A percentile compares a stretch with the other conserved stretches of the same genome.
Conservation (phyloP, 1,284 basidiomycete genomes). For the Rhizoctonia solani region DNA sequence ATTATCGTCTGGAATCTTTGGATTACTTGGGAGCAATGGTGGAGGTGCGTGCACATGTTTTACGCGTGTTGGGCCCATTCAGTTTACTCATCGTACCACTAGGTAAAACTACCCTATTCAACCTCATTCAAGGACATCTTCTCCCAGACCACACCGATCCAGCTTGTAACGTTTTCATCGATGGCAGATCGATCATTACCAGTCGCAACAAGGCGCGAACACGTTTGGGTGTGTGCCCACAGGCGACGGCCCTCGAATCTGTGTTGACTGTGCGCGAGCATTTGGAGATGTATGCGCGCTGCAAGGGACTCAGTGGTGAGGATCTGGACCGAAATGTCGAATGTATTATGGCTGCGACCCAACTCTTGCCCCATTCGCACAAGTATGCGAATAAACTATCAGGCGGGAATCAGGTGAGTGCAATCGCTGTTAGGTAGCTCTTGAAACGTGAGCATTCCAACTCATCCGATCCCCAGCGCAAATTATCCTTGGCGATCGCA, state of each 20-base stretch:
- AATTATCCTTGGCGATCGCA: slow-evolving; percentile 76
- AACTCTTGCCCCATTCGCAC: slow-evolving; percentile 23
- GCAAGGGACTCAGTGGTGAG: slow-evolving; percentile 57
- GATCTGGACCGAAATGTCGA: slow-evolving; percentile 62
- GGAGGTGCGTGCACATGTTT: slow-evolving; percentile 51
- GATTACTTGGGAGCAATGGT: slow-evolving; percentile 78
- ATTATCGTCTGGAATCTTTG: slow-evolving; percentile 66
- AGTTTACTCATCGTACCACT: neutral
- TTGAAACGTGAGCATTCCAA: neutral
- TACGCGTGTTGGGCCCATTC: neutral
- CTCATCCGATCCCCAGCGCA: slow-evolving; percentile 49
- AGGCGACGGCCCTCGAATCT: slow-evolving; percentile 79
- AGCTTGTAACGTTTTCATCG: slow-evolving; percentile 63
- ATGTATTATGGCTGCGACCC: slow-evolving; percentile 60
- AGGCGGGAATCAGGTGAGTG: slow-evolving; percentile 69
- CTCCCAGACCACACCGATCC: slow-evolving; percentile 25
- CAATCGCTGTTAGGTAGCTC: neutral
- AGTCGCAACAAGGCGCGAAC: slow-evolving; percentile 65
- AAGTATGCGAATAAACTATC: slow-evolving; percentile 65
- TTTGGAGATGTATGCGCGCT: slow-evolving; percentile 51
- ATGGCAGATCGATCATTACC: slow-evolving; percentile 63
- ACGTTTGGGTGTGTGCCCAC: slow-evolving; percentile 76
- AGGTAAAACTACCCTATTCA: slow-evolving; percentile 74
- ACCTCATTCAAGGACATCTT: slow-evolving; percentile 58
- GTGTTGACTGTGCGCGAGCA: slow-evolving; percentile 79